Evolutionary conservation across 495 filamentous ascomycete genomes (phyloP).

Genomic region (Entonaema liquescens): DNA sequence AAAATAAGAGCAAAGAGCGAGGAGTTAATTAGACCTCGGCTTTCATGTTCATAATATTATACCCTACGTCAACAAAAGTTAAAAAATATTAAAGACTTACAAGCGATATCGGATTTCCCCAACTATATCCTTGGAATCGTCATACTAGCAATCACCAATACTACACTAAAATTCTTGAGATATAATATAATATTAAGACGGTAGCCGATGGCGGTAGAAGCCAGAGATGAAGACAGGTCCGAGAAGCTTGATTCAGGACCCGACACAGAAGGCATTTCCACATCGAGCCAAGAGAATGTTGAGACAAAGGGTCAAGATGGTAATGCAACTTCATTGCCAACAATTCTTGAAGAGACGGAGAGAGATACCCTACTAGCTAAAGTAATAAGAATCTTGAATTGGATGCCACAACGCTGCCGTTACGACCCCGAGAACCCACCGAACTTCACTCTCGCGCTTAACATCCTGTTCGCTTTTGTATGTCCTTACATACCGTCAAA

Average conservation of each 20-base stretch:
- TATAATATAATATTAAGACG: neutral
- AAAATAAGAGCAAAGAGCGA: neutral
- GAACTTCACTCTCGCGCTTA: slow-evolving; percentile 43
- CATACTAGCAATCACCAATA: neutral
- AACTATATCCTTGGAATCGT: neutral
- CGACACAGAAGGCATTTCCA: slow-evolving; percentile 7
- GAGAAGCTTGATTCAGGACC: slow-evolving; percentile 19
- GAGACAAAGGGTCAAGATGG: neutral
- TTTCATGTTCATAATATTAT: neutral
- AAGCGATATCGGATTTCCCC: slow-evolving; percentile 35
- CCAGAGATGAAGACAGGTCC: slow-evolving; percentile 6
- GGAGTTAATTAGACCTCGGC: neutral
- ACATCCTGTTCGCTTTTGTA: slow-evolving; percentile 47
- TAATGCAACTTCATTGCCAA: neutral
- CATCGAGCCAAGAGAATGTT: slow-evolving; percentile 11
- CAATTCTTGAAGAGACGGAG: neutral
- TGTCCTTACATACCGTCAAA: neutral
- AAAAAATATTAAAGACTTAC: neutral
- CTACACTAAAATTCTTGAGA: neutral
- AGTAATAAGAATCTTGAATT: slow-evolving; percentile 31
- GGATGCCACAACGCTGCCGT: slow-evolving; percentile 46
- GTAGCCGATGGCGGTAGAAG: slow-evolving; percentile 6
- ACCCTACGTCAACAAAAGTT: neutral
- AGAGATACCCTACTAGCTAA: slow-evolving; percentile 3
- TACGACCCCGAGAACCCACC: slow-evolving; percentile 46